A percentile compares a stretch with the other conserved stretches of the same genome.
These are phyloP conservation scores for Penicillium goetzii DNA, from an alignment of 495 filamentous ascomycete species.

Conservation along the genomic window DNA sequence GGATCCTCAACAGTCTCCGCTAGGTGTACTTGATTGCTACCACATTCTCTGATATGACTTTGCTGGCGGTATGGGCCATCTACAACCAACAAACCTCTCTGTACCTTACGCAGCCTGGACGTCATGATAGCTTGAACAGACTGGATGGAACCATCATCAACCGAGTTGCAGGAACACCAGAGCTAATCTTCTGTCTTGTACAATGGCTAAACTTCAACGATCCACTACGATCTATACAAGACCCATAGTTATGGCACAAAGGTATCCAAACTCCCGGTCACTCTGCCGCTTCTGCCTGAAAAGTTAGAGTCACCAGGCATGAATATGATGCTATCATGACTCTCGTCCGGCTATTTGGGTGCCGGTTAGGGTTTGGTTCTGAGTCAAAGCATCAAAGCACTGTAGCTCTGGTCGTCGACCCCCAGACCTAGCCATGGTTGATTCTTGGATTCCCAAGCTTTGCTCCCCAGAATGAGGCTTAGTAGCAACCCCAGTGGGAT, in stretches of 20 bases:
- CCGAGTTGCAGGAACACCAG: background rate
- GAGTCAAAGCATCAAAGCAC: slow-evolving; percentile 14
- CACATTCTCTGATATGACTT: background rate
- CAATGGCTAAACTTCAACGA: background rate
- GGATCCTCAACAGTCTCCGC: background rate
- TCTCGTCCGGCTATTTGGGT: background rate
- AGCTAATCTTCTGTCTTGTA: background rate
- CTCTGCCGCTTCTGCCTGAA: background rate
- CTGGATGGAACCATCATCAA: background rate
- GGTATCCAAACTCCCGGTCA: background rate
- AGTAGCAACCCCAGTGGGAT: background rate
- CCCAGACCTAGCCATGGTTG: slow-evolving; percentile 12
- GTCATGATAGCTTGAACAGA: background rate
- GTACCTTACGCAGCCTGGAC: background rate
- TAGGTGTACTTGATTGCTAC: background rate
- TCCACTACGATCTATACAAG: background rate
- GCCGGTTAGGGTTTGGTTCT: slow-evolving; percentile 6
- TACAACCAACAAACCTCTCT: background rate
- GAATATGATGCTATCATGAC: slow-evolving; percentile 8
- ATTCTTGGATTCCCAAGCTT: background rate
- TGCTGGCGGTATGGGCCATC: background rate
- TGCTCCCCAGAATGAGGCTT: slow-evolving; percentile 7
- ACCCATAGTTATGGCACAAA: background rate
- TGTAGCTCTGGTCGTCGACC: background rate
- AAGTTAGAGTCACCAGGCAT: background rate